Evolutionary conservation across 768 basidiomycete species (phyloP), one percentile per base, ranked within the genome.

Genomic region (Mycena rebaudengoi): DNA sequence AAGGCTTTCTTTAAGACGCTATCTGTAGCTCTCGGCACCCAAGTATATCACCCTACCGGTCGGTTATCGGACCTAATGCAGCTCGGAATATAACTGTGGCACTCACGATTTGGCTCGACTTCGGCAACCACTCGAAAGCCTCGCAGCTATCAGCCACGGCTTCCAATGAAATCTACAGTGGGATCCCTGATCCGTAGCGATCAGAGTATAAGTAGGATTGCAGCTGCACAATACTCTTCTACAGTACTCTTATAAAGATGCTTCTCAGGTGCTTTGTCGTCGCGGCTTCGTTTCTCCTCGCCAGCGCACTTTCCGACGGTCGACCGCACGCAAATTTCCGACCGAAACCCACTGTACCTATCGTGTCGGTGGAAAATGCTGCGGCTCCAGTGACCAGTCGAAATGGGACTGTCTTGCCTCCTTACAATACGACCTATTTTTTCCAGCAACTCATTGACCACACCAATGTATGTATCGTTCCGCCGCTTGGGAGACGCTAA

Each of bases 401-500:
- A 44, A 81, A 83, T 60, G 83, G 82, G 18, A 82, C 79, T 2
- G 56, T 71, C 26, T 74, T 85, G 41, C 83, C 84, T 20, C 79
- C 83, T 1, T 81, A 81, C 62, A 77, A 78, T 41, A 81, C 78
- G 2, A 74, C 80, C 6, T 91, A 86, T 73, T 74, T 71, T 60
- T 91, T 91, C 69, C 83, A 89, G 67, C 84, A 85, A 60, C 75
- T 85, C 62, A 82, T 89, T 33, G 84, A 85, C 73, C 84, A 85
- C 70, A 81, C 77, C 64, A 79, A 80, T 28, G 65, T 66, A 30
- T 7, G 41, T 56, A 23, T 18, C 29, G 2, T 39, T 39, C 18
- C 35, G 12, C 18, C 35, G 12, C 21, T 13, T 29, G 23, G 29
- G 2, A 8, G 21, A 46, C 4, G 7, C 18, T 21, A 10, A 10